Base-by-base conservation (phyloP, 495 filamentous ascomycete species). In the Cercophora scortea region DNA sequence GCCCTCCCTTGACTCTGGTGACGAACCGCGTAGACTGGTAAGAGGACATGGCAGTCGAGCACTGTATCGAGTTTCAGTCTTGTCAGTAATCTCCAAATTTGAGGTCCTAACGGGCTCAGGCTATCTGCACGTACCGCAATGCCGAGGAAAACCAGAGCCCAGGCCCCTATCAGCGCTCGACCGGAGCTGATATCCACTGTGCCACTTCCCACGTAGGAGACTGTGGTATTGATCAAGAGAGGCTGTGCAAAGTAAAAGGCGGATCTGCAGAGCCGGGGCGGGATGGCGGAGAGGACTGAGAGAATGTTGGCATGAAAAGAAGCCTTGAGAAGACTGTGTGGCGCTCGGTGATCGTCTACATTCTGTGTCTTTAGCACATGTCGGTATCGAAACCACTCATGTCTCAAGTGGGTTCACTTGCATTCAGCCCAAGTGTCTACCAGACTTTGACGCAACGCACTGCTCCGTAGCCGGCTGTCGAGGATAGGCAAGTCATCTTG, bases 221-320 rank as follows among this genome's bases (percentile, higher is more conserved):
- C 60, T 0, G 77, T 71, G n/a, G 71, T 60, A 25, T 79, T 65
- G n/a, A 85, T 72, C 6, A 88, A 69, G 48, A 86, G 73, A 3
- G 84, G 83, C 57, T 86, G 83, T 43, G 71, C 74, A 42, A 82
- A 78, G 15, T 70, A 79, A 54, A 87, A 81, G n/a, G 35, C 61
- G n/a, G 50, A 39, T 36, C 60, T 49, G 0, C 52, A 50, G 0
- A 64, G 16, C 7, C 62, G 54, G 8, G 62, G 60, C 8, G 42
- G 6, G 34, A 36, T 11, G 34, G 34, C 7, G 11, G 34, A 36
- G 7, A 11, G 7, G 11, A 36, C 6, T 36, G 34, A 36, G 11
- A 36, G 11, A 11, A 36, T 7, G 34, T 36, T 7, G 34, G 7
- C 11, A 7, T 36, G 34, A 36, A 36, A 11, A 11, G 7, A 36